These are phyloP conservation scores for Phaeomoniella chlamydospora DNA, from an alignment of 2,329 filamentous ascomycete genomes.

Conservation along the genomic window DNA sequence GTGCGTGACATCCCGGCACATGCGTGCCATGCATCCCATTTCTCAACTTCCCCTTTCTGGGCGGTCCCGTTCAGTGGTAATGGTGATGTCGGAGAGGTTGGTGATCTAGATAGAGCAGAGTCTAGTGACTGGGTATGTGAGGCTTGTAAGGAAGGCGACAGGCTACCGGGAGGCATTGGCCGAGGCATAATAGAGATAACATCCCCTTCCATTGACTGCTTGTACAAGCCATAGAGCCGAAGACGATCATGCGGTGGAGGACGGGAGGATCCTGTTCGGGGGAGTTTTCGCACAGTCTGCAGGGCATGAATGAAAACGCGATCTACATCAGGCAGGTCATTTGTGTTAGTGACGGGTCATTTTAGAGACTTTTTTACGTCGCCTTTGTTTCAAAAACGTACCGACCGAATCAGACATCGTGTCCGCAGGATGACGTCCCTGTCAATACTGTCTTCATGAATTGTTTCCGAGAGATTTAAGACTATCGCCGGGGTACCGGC, in stretches of 20 bases:
- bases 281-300: constrained; percentile 96
- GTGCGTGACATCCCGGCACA: constrained; percentile 73
- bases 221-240: constrained; percentile 93
- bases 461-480: too few relatives aligned
- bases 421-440: too few relatives aligned
- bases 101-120: constrained; percentile 15
- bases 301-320: constrained; percentile 97
- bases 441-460: too few relatives aligned
- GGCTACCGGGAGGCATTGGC: constrained; percentile 32
- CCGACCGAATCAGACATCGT: constrained; percentile 2
- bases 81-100: constrained; percentile 3
- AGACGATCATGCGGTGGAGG: constrained; percentile 76
- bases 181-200: constrained; percentile 88
- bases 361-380: not conserved
- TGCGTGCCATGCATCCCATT: constrained; percentile 79
- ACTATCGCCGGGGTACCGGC: too few relatives aligned
- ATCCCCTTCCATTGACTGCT: constrained; percentile 96
- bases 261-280: constrained; percentile 77
- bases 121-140: constrained; percentile 27
- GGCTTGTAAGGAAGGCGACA: constrained; percentile 22
- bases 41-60: constrained; percentile 12
- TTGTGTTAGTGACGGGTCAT: not conserved
- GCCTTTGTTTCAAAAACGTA: not conserved
- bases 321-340: constrained; percentile 39
- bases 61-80: not conserved